Conservation (phyloP, 2,329 filamentous ascomycete genomes). For the Pyricularia grisea region DNA sequence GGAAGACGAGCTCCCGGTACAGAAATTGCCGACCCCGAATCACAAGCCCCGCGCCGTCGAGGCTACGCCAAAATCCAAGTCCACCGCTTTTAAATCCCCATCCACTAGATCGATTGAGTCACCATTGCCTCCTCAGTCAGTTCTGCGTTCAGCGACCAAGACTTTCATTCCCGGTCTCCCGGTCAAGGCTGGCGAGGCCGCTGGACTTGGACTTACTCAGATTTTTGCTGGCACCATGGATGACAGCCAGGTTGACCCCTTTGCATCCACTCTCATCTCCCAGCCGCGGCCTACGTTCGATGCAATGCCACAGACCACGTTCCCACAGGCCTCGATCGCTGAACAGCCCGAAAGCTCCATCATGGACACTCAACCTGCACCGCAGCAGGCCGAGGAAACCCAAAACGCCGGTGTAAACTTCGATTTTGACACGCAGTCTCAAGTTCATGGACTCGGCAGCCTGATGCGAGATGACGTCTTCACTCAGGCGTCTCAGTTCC, state of each 20-base stretch:
- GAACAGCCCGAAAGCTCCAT: slow-evolving; percentile 41
- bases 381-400: slow-evolving; percentile 22
- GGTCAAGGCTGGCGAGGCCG: slow-evolving; percentile 40
- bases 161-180: slow-evolving; percentile 61
- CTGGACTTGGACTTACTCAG: slow-evolving; percentile 70
- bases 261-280: slow-evolving; percentile 25
- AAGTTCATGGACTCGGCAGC: slow-evolving; percentile 49
- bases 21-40: slow-evolving; percentile 17
- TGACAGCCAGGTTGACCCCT: slow-evolving; percentile 35
- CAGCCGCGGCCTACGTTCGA: slow-evolving; percentile 48
- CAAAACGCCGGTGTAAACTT: slow-evolving; percentile 45
- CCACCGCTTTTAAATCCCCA: slow-evolving; percentile 29
- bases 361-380: slow-evolving; percentile 37
- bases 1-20: slow-evolving; percentile 31
- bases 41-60: slow-evolving; percentile 18
- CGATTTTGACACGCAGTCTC: slow-evolving; percentile 37
- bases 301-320: slow-evolving; percentile 16
- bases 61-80: slow-evolving; percentile 41
- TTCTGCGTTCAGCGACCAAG: slow-evolving; percentile 60
- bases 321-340: slow-evolving; percentile 52
- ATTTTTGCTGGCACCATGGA: slow-evolving; percentile 89
- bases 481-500: slow-evolving; percentile 45
- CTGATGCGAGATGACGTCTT: slow-evolving; percentile 32
- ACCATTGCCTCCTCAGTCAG: slow-evolving; percentile 49
- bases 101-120: slow-evolving; percentile 30